These are phyloP conservation scores for Oryza meyeriana DNA, from an alignment of 176 grass and related monocot species.

Conservation along the genomic window DNA sequence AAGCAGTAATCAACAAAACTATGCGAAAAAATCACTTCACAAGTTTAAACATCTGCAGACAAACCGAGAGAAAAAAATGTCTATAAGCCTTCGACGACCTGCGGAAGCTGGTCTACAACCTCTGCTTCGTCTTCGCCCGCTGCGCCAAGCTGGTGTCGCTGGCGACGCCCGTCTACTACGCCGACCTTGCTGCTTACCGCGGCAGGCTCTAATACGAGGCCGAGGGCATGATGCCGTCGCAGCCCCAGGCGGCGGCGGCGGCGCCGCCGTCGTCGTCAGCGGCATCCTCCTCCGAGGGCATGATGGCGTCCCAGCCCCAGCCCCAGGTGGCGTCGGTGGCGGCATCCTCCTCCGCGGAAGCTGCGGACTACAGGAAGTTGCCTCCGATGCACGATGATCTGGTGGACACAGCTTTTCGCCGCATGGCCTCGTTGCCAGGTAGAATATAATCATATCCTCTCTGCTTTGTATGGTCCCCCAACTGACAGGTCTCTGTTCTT, in stretches of 20 bases:
- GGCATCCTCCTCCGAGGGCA: conserved; percentile 40
- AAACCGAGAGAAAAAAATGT: no score
- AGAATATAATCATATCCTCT: no score
- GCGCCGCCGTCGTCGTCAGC: conserved; percentile 47
- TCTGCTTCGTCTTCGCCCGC: conserved; percentile 58
- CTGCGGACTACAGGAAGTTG: background rate
- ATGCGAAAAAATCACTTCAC: no score
- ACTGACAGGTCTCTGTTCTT: background rate
- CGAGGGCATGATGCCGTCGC: conserved; percentile 28
- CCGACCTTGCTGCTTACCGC: conserved; percentile 53
- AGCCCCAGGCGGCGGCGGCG: conserved; percentile 50
- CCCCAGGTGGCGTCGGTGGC: background rate
- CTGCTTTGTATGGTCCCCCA: background rate
- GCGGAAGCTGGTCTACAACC: conserved; percentile 53
- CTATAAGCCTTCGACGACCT: conserved; percentile 37
- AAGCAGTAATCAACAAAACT: no score
- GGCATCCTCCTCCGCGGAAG: background rate
- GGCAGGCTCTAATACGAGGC: conserved; percentile 58
- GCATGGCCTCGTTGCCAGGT: no score
- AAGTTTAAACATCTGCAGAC: no score
- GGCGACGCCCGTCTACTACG: conserved; percentile 57
- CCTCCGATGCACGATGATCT: conserved; percentile 37
- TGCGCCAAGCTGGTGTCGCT: conserved; percentile 66
- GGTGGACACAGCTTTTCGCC: background rate
- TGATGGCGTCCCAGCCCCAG: conserved; percentile 24